These are phyloP conservation scores for Brassica nigra DNA, from an alignment of 345 rosid genomes.

Conservation along the genomic window DNA sequence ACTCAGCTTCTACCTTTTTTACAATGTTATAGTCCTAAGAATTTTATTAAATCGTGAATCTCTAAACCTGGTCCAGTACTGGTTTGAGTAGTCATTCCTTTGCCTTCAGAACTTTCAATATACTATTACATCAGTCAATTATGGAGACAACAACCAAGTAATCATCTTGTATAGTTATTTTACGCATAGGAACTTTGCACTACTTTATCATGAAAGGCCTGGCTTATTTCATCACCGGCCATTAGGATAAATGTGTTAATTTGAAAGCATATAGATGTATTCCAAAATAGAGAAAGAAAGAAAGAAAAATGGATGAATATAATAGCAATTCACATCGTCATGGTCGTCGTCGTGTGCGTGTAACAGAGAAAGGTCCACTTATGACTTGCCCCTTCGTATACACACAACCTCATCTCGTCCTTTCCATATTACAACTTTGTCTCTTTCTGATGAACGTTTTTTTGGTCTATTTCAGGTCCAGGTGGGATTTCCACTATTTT, in stretches of 20 bases:
- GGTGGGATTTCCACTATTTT: constrained; percentile 18
- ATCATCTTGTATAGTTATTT: neutral
- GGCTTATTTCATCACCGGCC: constrained; percentile 19
- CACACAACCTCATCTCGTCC: constrained; percentile 30
- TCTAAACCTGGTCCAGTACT: neutral
- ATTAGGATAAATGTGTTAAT: constrained; percentile 21
- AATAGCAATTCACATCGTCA: constrained; percentile 13
- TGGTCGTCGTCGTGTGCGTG: constrained; percentile 19
- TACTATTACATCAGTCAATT: neutral
- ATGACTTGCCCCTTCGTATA: constrained; percentile 33
- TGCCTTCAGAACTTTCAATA: neutral
- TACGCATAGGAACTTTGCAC: neutral
- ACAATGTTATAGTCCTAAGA: neutral
- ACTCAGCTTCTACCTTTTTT: neutral
- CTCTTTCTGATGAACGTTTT: constrained; percentile 29
- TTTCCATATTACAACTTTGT: constrained; percentile 27
- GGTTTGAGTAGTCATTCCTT: neutral
- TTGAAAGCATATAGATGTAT: constrained; percentile 17
- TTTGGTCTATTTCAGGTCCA: constrained; percentile 27
- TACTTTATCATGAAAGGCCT: neutral
- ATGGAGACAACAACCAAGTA: neutral
- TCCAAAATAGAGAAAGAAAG: neutral
- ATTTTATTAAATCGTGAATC: neutral
- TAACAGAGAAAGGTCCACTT: constrained; percentile 24
- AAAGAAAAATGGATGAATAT: neutral